Evolutionary conservation across 108 stramenopile genomes (phyloP), one percentile per base, ranked within the genome.

Genomic region (Ochromonas danica): DNA sequence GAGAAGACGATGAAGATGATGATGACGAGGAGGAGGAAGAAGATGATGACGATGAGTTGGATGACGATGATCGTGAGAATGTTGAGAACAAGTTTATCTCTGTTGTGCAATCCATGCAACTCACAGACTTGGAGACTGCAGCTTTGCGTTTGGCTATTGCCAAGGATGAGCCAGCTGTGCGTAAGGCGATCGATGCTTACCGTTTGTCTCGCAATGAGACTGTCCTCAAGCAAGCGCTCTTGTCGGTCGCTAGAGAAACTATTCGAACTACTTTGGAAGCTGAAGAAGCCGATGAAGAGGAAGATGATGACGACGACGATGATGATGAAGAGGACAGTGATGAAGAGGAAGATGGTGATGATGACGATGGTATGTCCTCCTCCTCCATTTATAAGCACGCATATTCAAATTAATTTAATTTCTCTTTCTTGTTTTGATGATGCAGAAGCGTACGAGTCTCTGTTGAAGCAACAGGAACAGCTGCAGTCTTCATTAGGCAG

Each of bases 141-240:
- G 72, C 72, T 41, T 25, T 75, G 17, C 36, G 72, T 35, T 75
- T 75, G 40, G 72, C 72, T 10, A 75, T 75, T 36, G 72, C 72
- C 41, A 3, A 33, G 36, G 25, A 75, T 41, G 72, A 75, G 6
- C 17, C 28, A 41, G 43, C 36, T 41, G 41, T 75, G 10, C 72
- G 72, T 31, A 57, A 45, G 3, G 72, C 72, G 27, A 57, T 75
- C 43, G 72, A 75, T n/a, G 72, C 36, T 27, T 75, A 35, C 72
- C 36, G 40, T 6, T 10, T 6, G 6, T 6, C n/a, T 36, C 72
- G 6, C 3, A 75, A 75, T 41, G 72, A 75, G 31, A 33, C 6
- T 33, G 31, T 6, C 38, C 6, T 75, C 14, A 36, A 35, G 6
- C n/a, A 33, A 6, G 51, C 72, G 6, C 6, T 75, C 14, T 10